Conservation (phyloP, 1,139 yeast species). For the Sugiyamaella paludigena region DNA sequence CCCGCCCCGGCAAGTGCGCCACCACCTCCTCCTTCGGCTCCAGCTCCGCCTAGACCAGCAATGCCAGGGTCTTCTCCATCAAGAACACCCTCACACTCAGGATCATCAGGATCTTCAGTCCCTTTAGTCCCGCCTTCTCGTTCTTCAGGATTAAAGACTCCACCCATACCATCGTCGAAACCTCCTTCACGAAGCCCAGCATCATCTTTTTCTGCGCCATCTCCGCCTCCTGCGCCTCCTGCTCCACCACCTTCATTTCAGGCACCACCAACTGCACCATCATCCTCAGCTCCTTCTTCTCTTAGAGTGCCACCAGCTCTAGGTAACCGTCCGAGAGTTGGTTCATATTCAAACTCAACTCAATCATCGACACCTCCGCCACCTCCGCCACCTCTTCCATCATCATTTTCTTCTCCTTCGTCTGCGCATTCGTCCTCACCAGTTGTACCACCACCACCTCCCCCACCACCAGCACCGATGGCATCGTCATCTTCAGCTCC, state of each 20-base stretch:
- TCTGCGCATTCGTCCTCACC: conserved; percentile 18
- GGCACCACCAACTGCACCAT: conserved; percentile 3
- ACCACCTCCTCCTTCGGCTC: conserved; percentile 26
- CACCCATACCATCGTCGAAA: conserved; percentile 30
- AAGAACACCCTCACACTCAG: neutral
- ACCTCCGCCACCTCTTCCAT: conserved; percentile 11
- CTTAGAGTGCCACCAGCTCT: conserved; percentile 31
- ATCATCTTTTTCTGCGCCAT: conserved; percentile 21
- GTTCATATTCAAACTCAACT: conserved; percentile 13
- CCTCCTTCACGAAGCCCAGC: conserved; percentile 15
- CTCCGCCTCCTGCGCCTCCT: conserved; percentile 25
- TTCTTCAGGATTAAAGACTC: conserved; percentile 13
- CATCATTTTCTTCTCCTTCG: conserved; percentile 15
- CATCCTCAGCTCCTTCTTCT: conserved; percentile 27
- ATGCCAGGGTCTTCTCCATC: neutral
- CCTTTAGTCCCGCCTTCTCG: conserved; percentile 28
- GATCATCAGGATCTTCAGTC: conserved; percentile 12
- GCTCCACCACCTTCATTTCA: conserved; percentile 28
- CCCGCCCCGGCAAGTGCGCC: conserved; percentile 26
- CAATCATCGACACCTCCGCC: conserved; percentile 19
- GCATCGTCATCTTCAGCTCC: conserved; percentile 25
- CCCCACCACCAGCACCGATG: conserved; percentile 23
- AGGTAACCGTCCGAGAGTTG: too few relatives aligned
- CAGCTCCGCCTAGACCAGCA: conserved; percentile 17
- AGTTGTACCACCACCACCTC: conserved; percentile 25